Base-by-base conservation (phyloP, 768 basidiomycete genomes). In the Candolleomyces efflorescens region DNA sequence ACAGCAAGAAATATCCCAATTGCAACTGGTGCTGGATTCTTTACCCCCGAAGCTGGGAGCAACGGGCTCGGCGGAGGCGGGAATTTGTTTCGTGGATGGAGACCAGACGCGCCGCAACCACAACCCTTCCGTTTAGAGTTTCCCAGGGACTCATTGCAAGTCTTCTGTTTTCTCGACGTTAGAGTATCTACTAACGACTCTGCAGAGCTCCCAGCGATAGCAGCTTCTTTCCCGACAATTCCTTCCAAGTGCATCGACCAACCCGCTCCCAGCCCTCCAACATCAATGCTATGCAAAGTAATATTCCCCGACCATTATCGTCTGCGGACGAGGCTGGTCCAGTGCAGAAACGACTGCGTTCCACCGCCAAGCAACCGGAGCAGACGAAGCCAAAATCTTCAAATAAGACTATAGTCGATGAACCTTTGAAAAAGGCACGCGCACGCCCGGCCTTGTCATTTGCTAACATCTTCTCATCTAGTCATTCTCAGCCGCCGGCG, bases 381-480 rank as follows among this genome's bases (percentile, higher is more conserved):
- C 70, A 66, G 64, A 71, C 75, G 60, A 85, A 83, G 70, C 68
- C 78, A 53, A 86, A 86, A 71, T 71, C 51, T n/a, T 20, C 80
- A 62, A 79, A 76, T 68, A 90, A 87, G 78, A 71, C 80, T 65
- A 75, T 75, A 68, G 71, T 79, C 66, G 86, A 87, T 75, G 86
- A 88, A 73, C 82, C 84, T 71, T 77, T 81, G 80, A 90, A 89
- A 88, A 91, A 92, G 89, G 90, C 86, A 89, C 84, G 88, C 86
- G 84, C 84, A 81, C 87, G 86, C 85, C 86, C 85, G 86, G 87
- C 85, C 81, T 81, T 89, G 82, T 85, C 82, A 78, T 83, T 87
- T 86, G 80, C 84, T 88, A 89, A 89, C 78, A 79, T 87, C 80
- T 87, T 89, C 88, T 90, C 87, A 89, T 88, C 85, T 75, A 81